A percentile compares a stretch with the other conserved stretches of the same genome.
Evolutionary conservation across 2,329 filamentous ascomycete species (phyloP).

Genomic region (Ophiocordyceps polyrhachis-furcata): DNA sequence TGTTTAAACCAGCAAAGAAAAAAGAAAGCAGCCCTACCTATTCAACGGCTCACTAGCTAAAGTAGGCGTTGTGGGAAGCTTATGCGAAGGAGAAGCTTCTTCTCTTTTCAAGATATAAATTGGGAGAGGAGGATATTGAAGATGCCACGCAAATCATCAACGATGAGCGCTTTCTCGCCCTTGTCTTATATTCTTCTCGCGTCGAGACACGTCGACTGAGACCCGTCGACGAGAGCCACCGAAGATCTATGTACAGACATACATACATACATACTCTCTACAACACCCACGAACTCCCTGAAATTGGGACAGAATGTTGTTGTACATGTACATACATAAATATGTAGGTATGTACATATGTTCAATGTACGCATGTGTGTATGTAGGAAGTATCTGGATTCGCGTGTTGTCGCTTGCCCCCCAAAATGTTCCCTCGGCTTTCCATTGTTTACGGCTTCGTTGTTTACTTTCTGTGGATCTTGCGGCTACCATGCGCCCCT

Average conservation of each 20-base stretch:
- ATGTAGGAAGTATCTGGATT: no score
- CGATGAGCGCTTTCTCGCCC: not conserved
- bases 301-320: no score
- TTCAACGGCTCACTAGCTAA: not conserved
- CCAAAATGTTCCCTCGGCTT: not conserved
- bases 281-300: not conserved
- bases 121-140: no score
- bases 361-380: no score
- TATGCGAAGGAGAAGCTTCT: not conserved
- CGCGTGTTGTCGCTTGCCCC: no score
- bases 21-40: not conserved
- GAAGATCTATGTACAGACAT: not conserved
- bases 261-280: no score
- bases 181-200: not conserved
- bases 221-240: not conserved
- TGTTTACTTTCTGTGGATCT: not conserved
- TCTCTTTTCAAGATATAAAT: not conserved
- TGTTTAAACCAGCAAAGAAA: not conserved
- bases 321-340: no score
- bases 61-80: not conserved
- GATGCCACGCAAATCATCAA: no score
- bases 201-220: not conserved
- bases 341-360: no score
- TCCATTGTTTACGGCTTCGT: not conserved
- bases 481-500: not conserved